Percentiles rank a stretch among this genome's conserved stretches.
Conservation (phyloP, 495 filamentous ascomycete genomes). For the Penicillium antarcticum region DNA sequence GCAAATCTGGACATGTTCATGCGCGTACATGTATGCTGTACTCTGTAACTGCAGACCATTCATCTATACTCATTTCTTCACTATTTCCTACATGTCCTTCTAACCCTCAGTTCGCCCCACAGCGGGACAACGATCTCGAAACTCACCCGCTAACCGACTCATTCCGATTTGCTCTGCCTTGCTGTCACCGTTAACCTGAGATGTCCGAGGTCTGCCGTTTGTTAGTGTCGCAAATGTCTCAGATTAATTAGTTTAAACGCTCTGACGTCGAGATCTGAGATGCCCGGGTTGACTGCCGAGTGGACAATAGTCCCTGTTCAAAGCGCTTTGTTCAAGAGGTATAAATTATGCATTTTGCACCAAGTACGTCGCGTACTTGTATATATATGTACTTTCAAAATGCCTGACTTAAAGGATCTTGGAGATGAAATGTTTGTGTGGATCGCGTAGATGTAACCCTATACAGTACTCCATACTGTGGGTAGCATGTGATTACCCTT, state of each 20-base stretch:
- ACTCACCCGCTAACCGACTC: conserved; percentile 25
- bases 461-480: no score
- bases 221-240: conserved; percentile 21
- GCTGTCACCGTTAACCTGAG: conserved; percentile 18
- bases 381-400: neutral
- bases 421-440: no score
- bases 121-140: conserved; percentile 27
- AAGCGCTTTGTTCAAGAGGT: neutral
- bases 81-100: no score
- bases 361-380: no score
- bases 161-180: conserved; percentile 27
- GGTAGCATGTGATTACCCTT: no score
- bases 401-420: conserved; percentile 7
- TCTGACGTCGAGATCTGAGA: neutral
- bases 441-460: no score
- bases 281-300: neutral
- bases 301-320: neutral
- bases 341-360: neutral
- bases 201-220: conserved; percentile 19
- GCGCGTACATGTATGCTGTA: neutral
- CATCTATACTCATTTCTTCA: neutral
- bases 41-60: neutral
- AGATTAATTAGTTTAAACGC: conserved; percentile 7
- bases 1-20: no score
- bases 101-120: conserved; percentile 14